phyloP scores from a whole-genome alignment of 345 rosid species.

The Citrus medica region DNA sequence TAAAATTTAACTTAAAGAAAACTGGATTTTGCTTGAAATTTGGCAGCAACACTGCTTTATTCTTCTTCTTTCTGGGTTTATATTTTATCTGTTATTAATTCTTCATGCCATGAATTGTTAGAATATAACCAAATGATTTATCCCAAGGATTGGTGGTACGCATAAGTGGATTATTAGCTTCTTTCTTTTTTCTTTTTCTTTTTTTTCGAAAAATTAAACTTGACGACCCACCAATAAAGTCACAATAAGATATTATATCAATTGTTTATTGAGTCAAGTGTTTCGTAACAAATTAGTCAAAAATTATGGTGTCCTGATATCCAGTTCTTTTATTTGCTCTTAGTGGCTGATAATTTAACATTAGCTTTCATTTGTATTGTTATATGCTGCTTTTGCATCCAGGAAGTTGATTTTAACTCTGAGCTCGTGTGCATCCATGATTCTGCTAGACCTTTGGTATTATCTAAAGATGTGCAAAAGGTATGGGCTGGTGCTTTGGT shows the following conservation, averaged over 20 bases:
- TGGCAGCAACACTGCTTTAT: neutral
- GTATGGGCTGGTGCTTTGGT: slow-evolving; percentile 23
- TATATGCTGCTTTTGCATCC: slow-evolving; percentile 13
- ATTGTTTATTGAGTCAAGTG: neutral
- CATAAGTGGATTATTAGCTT: neutral
- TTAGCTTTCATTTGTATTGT: neutral
- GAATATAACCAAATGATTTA: neutral
- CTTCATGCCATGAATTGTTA: neutral
- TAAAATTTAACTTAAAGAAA: neutral
- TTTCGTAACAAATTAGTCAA: neutral
- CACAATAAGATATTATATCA: neutral
- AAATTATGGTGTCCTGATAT: neutral
- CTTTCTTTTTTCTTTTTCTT: neutral
- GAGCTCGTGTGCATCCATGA: slow-evolving; percentile 96
- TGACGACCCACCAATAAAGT: neutral
- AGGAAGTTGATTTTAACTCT: slow-evolving; percentile 62
- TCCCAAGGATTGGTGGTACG: neutral
- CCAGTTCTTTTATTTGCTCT: neutral
- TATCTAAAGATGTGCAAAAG: slow-evolving; percentile 65
- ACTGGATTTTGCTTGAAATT: neutral
- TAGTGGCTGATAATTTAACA: neutral
- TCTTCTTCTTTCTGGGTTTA: neutral
- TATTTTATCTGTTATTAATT: neutral
- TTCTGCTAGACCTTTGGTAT: slow-evolving; percentile 86
- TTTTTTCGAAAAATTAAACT: neutral